Base-by-base conservation (phyloP, 257 asterid species). In the Nicotiana paniculata region DNA sequence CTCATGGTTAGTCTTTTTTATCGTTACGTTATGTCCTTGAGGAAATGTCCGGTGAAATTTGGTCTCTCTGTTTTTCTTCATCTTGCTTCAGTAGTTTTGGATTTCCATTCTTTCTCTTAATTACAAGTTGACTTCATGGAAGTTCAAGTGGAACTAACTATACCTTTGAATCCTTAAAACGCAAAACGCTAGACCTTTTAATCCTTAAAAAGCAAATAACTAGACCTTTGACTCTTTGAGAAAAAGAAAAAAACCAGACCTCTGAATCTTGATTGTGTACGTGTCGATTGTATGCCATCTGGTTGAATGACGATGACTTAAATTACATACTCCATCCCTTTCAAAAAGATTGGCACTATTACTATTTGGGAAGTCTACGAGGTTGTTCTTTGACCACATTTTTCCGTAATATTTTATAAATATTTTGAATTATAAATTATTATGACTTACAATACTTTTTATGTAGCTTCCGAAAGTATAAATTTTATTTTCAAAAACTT, bases 1-100 rank as follows among this genome's bases (percentile, higher is more conserved):
- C 51, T 81, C 32, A 81, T 81, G 83, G 83, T 81, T 32, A 65
- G 83, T 81, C 13, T 28, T 43, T 70, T n/a, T 12, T 68, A 64
- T 81, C 16, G 51, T 64, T 51, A 51, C 4, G 24, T 61, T 58
- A 37, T 63, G 59, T 48, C 77, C 57, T 62, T 48, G 75, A 46
- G 58, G 76, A 21, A 74, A 74, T 74, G 63, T 7, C 9, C 26
- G 15, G n/a, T 74, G 43, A 48, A 43, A 74, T 48, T 74, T 48
- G 39, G 26, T 26, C 21, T 0, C 18, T 4, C 4, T 78, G 11
- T 30, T 21, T 79, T 35, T 37, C 26, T 39, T 79, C 28, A 28
- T 66, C 67, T 66, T 65, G 77, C 55, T 59, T 15, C 12, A 13
- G 51, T 48, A 51, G 62, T 74, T 74, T 37, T 3, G 8, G 62